Evolutionary conservation across 2,329 filamentous ascomycete genomes (phyloP).

Genomic region (Claviceps sp.): DNA sequence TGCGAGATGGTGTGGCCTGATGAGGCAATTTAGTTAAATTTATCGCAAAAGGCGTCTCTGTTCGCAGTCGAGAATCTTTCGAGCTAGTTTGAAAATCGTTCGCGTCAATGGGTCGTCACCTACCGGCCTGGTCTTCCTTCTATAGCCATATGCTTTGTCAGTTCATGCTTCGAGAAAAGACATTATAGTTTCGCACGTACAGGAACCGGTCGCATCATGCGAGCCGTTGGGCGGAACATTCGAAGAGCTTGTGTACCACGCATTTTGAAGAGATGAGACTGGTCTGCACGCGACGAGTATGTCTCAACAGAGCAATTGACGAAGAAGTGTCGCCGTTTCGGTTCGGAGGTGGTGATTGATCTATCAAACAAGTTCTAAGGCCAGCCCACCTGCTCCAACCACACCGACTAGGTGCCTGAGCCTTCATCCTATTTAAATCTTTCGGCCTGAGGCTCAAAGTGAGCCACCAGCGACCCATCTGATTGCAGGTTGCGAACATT

Average conservation of each 20-base stretch:
- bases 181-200: constrained; percentile 32
- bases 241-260: constrained; percentile 51
- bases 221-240: constrained; percentile 52
- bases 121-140: constrained; percentile 57
- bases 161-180: constrained; percentile 8
- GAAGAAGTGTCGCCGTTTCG: constrained; percentile 17
- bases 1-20: constrained; percentile 93
- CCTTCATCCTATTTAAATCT: constrained; percentile 16
- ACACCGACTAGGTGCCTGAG: constrained; percentile 18
- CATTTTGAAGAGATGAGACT: constrained; percentile 33
- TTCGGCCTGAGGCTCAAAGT: constrained; percentile 26
- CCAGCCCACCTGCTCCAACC: constrained; percentile 17
- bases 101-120: constrained; percentile 20
- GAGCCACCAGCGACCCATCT: constrained; percentile 21
- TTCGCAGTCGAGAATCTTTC: neutral
- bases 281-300: constrained; percentile 11
- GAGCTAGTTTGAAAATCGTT: neutral
- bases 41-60: neutral
- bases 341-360: constrained; percentile 15
- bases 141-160: constrained; percentile 22
- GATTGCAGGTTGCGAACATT: constrained; percentile 25
- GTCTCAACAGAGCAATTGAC: constrained; percentile 16
- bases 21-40: neutral
- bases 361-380: constrained; percentile 21
- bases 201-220: constrained; percentile 58